A percentile compares a stretch with the other conserved stretches of the same genome.
Evolutionary conservation across 1,284 basidiomycete genomes (phyloP).

Genomic region (Heterobasidion irregulare): DNA sequence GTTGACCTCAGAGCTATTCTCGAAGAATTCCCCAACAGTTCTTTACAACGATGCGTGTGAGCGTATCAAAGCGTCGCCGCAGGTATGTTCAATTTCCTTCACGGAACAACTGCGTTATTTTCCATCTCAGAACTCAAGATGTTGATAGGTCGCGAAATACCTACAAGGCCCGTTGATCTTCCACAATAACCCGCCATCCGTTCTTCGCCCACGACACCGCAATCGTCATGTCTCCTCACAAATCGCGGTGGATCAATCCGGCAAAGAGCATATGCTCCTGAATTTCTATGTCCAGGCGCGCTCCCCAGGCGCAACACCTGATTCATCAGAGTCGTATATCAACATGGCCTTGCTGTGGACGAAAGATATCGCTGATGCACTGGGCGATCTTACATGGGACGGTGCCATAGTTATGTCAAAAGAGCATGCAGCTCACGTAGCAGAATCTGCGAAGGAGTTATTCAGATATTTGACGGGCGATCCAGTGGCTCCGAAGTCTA

Average conservation of each 20-base stretch:
- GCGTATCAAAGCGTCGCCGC: conserved; percentile 66
- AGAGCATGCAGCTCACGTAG: conserved; percentile 26
- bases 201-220: conserved; percentile 64
- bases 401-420: conserved; percentile 40
- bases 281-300: conserved; percentile 66
- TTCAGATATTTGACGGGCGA: conserved; percentile 68
- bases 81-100: conserved; percentile 32
- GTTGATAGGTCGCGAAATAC: conserved; percentile 50
- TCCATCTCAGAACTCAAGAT: background rate
- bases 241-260: conserved; percentile 57
- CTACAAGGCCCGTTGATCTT: conserved; percentile 59
- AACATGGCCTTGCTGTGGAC: conserved; percentile 34
- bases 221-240: conserved; percentile 73
- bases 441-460: conserved; percentile 40
- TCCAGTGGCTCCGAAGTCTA: conserved; percentile 27
- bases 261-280: conserved; percentile 73
- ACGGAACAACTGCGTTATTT: background rate
- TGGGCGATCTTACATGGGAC: conserved; percentile 46
- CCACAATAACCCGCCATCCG: conserved; percentile 70
- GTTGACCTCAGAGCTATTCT: conserved; percentile 84
- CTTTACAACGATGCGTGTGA: conserved; percentile 84
- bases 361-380: conserved; percentile 25
- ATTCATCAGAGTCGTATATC: conserved; percentile 23
- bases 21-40: conserved; percentile 87
- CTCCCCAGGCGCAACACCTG: conserved; percentile 21